Evolutionary conservation across 305 asterid genomes (phyloP).

Genomic region (Solanum hybrid): DNA sequence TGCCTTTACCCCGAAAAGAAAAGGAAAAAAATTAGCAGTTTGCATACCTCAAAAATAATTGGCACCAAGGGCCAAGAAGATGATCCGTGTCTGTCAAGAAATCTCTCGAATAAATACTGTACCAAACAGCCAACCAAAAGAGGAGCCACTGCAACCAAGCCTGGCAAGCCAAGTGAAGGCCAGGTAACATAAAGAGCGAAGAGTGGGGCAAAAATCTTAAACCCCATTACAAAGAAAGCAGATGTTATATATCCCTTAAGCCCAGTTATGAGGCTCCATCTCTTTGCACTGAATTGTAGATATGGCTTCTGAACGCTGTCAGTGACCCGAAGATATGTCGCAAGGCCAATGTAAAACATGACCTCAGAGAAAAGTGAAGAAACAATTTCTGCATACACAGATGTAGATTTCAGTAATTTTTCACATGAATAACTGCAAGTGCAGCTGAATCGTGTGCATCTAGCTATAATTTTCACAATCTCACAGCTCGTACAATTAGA

Average conservation of each 20-base stretch:
- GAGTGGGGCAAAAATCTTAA: conserved; percentile 63
- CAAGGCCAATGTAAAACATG: conserved; percentile 64
- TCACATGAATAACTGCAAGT: neutral
- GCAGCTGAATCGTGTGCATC: neutral
- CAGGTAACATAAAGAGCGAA: conserved; percentile 60
- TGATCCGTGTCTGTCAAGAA: conserved; percentile 38
- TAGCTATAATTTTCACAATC: neutral
- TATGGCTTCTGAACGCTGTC: conserved; percentile 70
- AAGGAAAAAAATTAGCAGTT: neutral
- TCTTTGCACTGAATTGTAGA: conserved; percentile 65
- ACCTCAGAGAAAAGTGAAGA: conserved; percentile 45
- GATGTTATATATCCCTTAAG: conserved; percentile 62
- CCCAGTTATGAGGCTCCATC: conserved; percentile 96
- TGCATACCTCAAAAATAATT: conserved; percentile 68
- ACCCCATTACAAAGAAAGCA: conserved; percentile 52
- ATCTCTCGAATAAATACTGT: conserved; percentile 52
- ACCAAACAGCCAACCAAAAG: conserved; percentile 52
- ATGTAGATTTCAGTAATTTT: neutral
- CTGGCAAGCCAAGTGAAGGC: conserved; percentile 61
- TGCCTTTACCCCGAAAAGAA: neutral
- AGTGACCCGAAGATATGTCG: conserved; percentile 50
- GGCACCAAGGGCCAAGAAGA: conserved; percentile 88
- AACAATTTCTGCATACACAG: conserved; percentile 56
- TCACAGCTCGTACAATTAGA: neutral
- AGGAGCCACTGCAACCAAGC: conserved; percentile 66